Evolutionary conservation across 2,329 filamentous ascomycete genomes (phyloP), one percentile per base, ranked within the genome.

Genomic region (Westerdykella ornata): DNA sequence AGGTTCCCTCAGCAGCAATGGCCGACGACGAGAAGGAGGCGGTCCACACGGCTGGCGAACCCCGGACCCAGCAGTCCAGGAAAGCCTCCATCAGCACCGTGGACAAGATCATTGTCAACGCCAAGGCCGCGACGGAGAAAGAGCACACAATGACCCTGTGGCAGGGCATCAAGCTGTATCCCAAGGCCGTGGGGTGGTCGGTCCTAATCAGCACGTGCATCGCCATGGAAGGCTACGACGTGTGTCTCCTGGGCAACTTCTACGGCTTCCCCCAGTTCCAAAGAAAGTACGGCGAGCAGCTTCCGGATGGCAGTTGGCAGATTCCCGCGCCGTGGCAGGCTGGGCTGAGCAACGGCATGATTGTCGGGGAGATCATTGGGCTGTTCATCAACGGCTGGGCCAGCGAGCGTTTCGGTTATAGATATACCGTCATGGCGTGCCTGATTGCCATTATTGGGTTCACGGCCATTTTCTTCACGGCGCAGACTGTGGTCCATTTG

Each of bases 191-290:
- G 42, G 76, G 71, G 16, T 95, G 87, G 86, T 87, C 82, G 54
- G 58, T 94, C 38, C 71, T 94, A 44, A 89, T 95, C 65, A 90
- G 84, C n/a, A 90, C 86, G 0, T 89, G 85, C 62, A 92, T 94
- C 57, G 80, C 79, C 56, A 95, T 95, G 88, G 88, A 94, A 66
- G 88, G 86, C 26, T 94, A 89, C 69, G 87, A 94, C 60, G 74
- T 92, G 44, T 82, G 79, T 56, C 71, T 94, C 39, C 79, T 92
- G 55, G 87, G 83, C 70, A 89, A 89, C 66, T 88, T 92, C 59
- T 89, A 79, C 46, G 70, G 60, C 19, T 70, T 72, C 43, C 67
- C 69, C 8, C 60, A 66, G 15, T 74, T 74, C 62, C 71, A 73
- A 42, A 48, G 53, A 33, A 69, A 70, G 45, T 74, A 69, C 42